Evolutionary conservation across 371 early-diverging fungal species (phyloP).

Genomic region (Dichotomocladium elegans): DNA sequence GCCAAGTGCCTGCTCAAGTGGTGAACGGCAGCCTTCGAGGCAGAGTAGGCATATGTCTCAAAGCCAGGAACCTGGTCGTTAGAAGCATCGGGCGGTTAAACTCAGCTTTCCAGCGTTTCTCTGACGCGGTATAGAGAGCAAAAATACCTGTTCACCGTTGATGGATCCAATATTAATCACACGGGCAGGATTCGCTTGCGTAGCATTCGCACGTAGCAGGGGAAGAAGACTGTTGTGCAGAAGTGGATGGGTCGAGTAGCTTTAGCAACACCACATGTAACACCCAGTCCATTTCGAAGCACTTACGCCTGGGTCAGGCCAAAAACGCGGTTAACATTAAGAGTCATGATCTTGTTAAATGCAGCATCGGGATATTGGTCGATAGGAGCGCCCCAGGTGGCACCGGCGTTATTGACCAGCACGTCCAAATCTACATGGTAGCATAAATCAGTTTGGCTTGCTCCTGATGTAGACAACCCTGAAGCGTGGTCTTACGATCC

Average conservation of each 20-base stretch:
- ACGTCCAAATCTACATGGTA: neutral
- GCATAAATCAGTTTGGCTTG: neutral
- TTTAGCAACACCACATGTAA: too few relatives aligned
- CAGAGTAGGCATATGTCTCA: conserved; percentile 74
- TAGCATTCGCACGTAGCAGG: conserved; percentile 65
- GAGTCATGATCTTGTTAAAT: conserved; percentile 78
- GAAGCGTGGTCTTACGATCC: conserved; percentile 37
- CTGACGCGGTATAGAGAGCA: too few relatives aligned
- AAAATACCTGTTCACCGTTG: conserved; percentile 60
- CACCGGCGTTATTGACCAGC: conserved; percentile 81
- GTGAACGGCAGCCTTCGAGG: conserved; percentile 79
- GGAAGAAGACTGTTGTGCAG: conserved; percentile 69
- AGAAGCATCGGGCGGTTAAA: neutral
- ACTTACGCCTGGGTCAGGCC: conserved; percentile 74
- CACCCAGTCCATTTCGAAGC: neutral
- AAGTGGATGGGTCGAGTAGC: too few relatives aligned
- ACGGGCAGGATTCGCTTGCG: conserved; percentile 50
- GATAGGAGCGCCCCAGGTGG: conserved; percentile 69
- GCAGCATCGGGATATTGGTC: conserved; percentile 66
- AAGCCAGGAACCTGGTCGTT: conserved; percentile 44
- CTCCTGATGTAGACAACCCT: neutral
- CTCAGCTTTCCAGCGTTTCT: too few relatives aligned
- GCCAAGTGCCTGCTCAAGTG: conserved; percentile 73
- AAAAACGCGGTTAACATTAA: conserved; percentile 86
- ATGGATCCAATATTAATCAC: conserved; percentile 74